phyloP scores from a whole-genome alignment of 208 protist species.

The Crithidia sp. region DNA sequence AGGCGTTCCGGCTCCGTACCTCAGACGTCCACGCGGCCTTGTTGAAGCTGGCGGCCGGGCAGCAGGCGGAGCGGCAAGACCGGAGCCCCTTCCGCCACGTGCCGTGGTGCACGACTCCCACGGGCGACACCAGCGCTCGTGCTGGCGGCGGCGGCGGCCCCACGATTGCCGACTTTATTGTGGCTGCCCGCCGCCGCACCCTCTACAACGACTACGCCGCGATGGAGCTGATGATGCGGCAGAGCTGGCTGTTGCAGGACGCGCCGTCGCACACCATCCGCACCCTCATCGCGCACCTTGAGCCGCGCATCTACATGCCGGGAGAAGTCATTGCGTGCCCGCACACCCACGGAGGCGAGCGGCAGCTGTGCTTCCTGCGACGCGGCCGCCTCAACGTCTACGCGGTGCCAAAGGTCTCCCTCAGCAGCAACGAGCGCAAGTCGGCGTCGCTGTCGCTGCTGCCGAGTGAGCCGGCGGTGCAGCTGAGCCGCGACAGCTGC shows the following conservation, averaged over 20 bases:
- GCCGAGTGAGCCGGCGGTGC: not conserved
- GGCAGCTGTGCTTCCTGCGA: conserved; percentile 84
- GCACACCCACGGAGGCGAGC: conserved; percentile 42
- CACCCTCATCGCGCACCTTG: conserved; percentile 69
- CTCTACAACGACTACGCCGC: conserved; percentile 72
- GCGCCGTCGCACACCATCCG: conserved; percentile 73
- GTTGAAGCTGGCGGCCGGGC: conserved; percentile 41
- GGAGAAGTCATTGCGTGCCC: conserved; percentile 81
- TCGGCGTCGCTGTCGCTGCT: not conserved
- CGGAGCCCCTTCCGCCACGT: conserved; percentile 8
- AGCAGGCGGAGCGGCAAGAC: conserved; percentile 18
- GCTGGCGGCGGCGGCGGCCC: conserved; percentile 18
- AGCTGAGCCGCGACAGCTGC: conserved; percentile 10
- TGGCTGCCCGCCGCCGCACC: conserved; percentile 52
- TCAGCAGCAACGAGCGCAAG: not conserved
- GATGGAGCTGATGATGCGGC: conserved; percentile 81
- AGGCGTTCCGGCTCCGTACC: conserved; percentile 69
- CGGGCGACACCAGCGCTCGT: conserved; percentile 18
- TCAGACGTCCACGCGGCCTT: conserved; percentile 72
- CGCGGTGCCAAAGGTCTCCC: conserved; percentile 26
- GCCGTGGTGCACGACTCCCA: conserved; percentile 29
- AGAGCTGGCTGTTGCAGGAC: conserved; percentile 91
- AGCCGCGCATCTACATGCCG: conserved; percentile 72
- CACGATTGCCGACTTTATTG: conserved; percentile 54
- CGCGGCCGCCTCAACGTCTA: conserved; percentile 68